phyloP scores from a whole-genome alignment of 352 stramenopile genomes.

The Phytophthora uliginosa region DNA sequence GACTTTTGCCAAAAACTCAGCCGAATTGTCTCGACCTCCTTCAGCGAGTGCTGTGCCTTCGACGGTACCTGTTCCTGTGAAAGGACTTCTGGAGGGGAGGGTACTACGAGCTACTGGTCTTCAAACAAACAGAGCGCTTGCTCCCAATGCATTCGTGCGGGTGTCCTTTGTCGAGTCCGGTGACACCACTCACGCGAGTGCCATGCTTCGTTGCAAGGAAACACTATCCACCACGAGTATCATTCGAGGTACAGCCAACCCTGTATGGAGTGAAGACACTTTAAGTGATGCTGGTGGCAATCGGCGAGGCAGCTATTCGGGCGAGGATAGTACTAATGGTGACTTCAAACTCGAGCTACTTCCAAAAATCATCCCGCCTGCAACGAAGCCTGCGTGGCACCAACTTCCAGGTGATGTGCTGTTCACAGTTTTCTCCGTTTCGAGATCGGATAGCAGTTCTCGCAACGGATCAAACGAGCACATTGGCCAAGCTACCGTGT shows the following conservation, averaged over 20 bases:
- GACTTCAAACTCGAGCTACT: slow-evolving; percentile 62
- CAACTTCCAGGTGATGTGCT: slow-evolving; percentile 69
- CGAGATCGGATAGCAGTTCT: slow-evolving; percentile 7
- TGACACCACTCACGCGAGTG: slow-evolving; percentile 22
- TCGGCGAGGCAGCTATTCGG: background rate
- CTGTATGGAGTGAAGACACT: slow-evolving; percentile 58
- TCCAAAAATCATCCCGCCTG: slow-evolving; percentile 30
- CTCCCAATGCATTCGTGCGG: slow-evolving; percentile 54
- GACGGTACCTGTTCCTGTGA: slow-evolving; percentile 21
- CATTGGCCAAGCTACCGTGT: slow-evolving; percentile 62
- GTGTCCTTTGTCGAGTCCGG: slow-evolving; percentile 65
- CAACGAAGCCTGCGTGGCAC: slow-evolving; percentile 47
- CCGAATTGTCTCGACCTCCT: background rate
- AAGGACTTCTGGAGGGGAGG: slow-evolving; percentile 55
- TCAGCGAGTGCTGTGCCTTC: background rate
- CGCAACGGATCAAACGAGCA: slow-evolving; percentile 47
- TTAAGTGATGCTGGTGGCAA: slow-evolving; percentile 13
- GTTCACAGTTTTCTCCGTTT: slow-evolving; percentile 65
- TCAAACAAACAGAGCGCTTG: slow-evolving; percentile 16
- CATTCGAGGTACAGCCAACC: slow-evolving; percentile 31
- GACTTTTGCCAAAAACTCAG: slow-evolving; percentile 41
- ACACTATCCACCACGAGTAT: slow-evolving; percentile 50
- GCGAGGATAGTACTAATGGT: slow-evolving; percentile 2
- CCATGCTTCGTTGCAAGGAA: slow-evolving; percentile 81
- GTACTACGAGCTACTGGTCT: slow-evolving; percentile 58